These are phyloP conservation scores for Oldenlandia corymbosa DNA, from an alignment of 257 asterid genomes.

Conservation along the genomic window DNA sequence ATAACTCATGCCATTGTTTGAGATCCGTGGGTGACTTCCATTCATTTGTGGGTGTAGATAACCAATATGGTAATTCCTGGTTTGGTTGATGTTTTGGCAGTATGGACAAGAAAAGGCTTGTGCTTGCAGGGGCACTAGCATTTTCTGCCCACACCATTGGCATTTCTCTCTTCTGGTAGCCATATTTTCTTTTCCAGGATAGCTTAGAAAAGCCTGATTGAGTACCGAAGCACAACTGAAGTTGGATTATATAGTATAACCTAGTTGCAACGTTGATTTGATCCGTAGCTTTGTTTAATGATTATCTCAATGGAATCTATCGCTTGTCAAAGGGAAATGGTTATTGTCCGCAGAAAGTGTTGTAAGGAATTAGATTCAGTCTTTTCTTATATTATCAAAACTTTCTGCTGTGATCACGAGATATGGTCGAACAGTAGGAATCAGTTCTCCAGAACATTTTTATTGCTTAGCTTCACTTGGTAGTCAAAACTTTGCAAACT, in stretches of 20 bases:
- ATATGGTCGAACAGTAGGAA: background rate
- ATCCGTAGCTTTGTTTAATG: background rate
- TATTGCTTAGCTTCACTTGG: too few relatives aligned
- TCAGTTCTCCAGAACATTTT: background rate
- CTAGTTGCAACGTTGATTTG: background rate
- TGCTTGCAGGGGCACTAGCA: constrained; percentile 35
- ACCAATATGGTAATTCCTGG: constrained; percentile 17
- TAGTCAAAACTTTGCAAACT: too few relatives aligned
- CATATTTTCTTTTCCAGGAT: constrained; percentile 26
- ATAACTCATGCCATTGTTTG: constrained; percentile 14
- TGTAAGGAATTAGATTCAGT: constrained; percentile 38
- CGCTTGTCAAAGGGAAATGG: background rate
- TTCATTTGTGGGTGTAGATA: constrained; percentile 17
- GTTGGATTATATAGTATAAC: background rate
- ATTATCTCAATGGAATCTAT: constrained; percentile 7
- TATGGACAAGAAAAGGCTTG: constrained; percentile 37
- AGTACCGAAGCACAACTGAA: background rate
- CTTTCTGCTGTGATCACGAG: background rate
- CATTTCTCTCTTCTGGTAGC: constrained; percentile 42
- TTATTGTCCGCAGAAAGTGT: constrained; percentile 7
- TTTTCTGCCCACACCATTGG: constrained; percentile 39
- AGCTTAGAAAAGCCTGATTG: background rate
- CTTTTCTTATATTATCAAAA: background rate
- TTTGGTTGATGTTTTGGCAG: constrained; percentile 27
- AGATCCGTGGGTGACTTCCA: constrained; percentile 6